Evolutionary conservation across 495 filamentous ascomycete genomes (phyloP).

Genomic region (Talaromyces proteolyticus): DNA sequence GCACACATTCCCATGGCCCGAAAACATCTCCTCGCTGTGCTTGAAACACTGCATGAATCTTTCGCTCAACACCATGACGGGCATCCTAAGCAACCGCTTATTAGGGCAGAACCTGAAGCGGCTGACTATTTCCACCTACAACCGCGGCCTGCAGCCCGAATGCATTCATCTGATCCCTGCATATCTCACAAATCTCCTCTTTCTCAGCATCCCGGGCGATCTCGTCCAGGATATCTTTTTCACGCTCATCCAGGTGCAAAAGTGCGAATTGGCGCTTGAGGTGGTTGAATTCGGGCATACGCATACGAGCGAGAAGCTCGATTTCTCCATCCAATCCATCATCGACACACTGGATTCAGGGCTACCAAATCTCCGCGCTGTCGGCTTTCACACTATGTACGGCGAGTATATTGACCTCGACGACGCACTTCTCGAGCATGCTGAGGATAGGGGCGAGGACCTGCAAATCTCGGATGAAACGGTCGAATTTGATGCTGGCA

Average conservation of each 20-base stretch:
- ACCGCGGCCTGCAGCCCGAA: slow-evolving; percentile 18
- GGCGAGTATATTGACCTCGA: slow-evolving; percentile 22
- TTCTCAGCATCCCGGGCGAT: slow-evolving; percentile 26
- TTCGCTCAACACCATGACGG: slow-evolving; percentile 14
- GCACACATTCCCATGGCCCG: slow-evolving; percentile 24
- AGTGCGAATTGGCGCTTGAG: slow-evolving; percentile 12
- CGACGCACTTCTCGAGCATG: slow-evolving; percentile 12
- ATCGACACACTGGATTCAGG: slow-evolving; percentile 15
- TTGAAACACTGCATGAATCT: slow-evolving; percentile 24
- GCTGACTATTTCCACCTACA: slow-evolving; percentile 20
- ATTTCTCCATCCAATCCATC: slow-evolving; percentile 14
- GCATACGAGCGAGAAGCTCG: slow-evolving; percentile 9
- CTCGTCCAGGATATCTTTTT: slow-evolving; percentile 22
- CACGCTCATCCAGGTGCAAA: slow-evolving; percentile 12
- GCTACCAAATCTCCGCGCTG: slow-evolving; percentile 16
- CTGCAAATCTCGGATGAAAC: slow-evolving; percentile 2
- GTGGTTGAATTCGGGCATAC: slow-evolving; percentile 19
- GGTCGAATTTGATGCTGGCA: slow-evolving; percentile 4
- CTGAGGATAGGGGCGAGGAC: background rate
- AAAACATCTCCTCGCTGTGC: slow-evolving; percentile 16
- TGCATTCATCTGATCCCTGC: slow-evolving; percentile 19
- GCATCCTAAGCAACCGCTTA: slow-evolving; percentile 16
- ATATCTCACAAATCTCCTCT: slow-evolving; percentile 17
- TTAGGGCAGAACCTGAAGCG: slow-evolving; percentile 15
- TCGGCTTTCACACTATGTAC: slow-evolving; percentile 14